Base-by-base conservation (phyloP, 495 filamentous ascomycete genomes). In the Halenospora varia region DNA sequence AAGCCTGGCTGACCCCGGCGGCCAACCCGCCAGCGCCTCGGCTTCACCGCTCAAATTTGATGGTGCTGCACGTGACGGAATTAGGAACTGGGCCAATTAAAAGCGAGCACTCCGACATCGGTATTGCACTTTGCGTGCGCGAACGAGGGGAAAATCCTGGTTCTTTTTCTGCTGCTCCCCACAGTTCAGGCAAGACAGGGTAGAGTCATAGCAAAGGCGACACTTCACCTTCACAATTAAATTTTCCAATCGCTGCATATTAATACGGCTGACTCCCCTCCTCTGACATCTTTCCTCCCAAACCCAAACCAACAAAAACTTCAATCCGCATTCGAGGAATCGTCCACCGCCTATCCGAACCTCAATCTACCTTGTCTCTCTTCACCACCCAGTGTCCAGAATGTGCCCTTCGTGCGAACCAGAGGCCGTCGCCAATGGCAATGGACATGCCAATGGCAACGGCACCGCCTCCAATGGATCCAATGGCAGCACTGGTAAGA, bases 381-480 rank as follows among this genome's bases (percentile, higher is more conserved):
- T 20, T 10, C 19, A 9, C 10, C 10, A 25, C 6, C 19, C 23
- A 23, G 8, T 18, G 18, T 19, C 42, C 39, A 70, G 44, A 10
- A 71, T 70, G 66, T 71, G 66, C 58, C 68, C 67, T 24, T 62
- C 66, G 35, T 68, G 64, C 40, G 68, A 71, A 55, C 56, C 60
- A 48, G 59, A 70, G 56, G 19, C 62, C 44, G 54, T 41, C 48
- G 46, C 63, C 48, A 64, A 63, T 57, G 57, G 63, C 57, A 70
- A 70, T 53, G 65, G 62, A 46, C 42, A 58, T 44, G 48, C 29
- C 47, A 71, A 72, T 63, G 63, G 56, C 18, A 62, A 66, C 54
- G 58, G 56, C 41, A 47, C 42, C 23, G 20, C 42, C 23, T 25
- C 56, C n/a, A 57, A 52, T 48, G 18, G 40, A 9, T 48, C 53